Conservation (phyloP, 169 alveolate species). For the Plasmodium berghei region DNA sequence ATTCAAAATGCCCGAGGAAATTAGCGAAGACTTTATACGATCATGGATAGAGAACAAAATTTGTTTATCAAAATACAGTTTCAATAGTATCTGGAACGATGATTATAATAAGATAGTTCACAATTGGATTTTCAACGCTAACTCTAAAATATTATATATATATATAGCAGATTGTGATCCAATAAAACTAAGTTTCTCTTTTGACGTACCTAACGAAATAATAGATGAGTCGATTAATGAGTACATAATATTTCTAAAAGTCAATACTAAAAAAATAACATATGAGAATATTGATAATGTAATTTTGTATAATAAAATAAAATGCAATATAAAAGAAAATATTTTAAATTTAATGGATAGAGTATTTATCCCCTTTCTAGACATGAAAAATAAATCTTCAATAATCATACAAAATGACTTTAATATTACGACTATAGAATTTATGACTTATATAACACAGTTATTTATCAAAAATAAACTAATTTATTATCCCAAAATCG, state of each 20-base stretch:
- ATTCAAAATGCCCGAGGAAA: conserved; percentile 20
- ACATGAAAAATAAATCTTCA: conserved; percentile 55
- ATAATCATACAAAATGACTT: conserved; percentile 70
- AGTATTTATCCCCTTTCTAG: conserved; percentile 57
- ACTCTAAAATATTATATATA: conserved; percentile 60
- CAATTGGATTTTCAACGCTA: conserved; percentile 27
- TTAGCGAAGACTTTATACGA: conserved; percentile 51
- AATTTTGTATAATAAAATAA: conserved; percentile 53
- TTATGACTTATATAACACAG: conserved; percentile 71
- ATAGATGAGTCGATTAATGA: conserved; percentile 66
- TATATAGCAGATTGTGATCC: conserved; percentile 22
- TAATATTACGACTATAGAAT: conserved; percentile 65
- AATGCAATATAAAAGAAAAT: conserved; percentile 51
- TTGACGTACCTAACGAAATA: conserved; percentile 55
- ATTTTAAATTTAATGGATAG: conserved; percentile 70
- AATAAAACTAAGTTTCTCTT: conserved; percentile 27
- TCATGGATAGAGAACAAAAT: conserved; percentile 53
- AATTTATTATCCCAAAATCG: conserved; percentile 66
- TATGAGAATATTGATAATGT: conserved; percentile 49
- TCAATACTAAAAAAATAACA: conserved; percentile 50
- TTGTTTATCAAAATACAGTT: conserved; percentile 50
- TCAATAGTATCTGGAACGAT: conserved; percentile 45
- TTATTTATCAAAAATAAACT: conserved; percentile 44
- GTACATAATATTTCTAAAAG: conserved; percentile 53
- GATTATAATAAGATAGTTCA: conserved; percentile 41